Evolutionary conservation across 2,329 filamentous ascomycete species (phyloP).

Genomic region (Fusarium torreyae): DNA sequence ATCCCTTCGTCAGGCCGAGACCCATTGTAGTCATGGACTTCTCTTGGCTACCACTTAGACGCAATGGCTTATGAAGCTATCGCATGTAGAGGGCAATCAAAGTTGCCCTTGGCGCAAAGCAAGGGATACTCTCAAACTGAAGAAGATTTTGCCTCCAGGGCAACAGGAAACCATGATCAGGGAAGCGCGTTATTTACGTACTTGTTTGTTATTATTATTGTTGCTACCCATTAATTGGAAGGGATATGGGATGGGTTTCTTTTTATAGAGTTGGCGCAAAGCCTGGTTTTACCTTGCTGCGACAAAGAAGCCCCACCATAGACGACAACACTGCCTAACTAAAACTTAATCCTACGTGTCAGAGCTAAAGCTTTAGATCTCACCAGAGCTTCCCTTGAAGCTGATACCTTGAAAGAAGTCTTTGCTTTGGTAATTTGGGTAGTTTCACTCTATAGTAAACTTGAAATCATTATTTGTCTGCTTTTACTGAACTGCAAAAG

Average conservation of each 20-base stretch:
- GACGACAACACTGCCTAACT: conserved; percentile 12
- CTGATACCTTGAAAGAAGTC: background rate
- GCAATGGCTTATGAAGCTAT: background rate
- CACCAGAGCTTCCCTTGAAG: background rate
- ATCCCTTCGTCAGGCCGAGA: conserved; percentile 11
- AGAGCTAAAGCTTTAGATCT: conserved; percentile 6
- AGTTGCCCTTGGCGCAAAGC: conserved; percentile 13
- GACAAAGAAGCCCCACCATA: conserved; percentile 33
- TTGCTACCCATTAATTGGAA: conserved; percentile 7
- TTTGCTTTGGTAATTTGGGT: background rate
- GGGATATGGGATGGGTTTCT: conserved; percentile 22
- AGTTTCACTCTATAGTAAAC: background rate
- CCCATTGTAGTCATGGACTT: conserved; percentile 5
- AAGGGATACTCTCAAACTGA: conserved; percentile 18
- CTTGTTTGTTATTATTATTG: conserved; percentile 4
- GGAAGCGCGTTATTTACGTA: conserved; percentile 2
- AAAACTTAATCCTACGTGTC: conserved; percentile 11
- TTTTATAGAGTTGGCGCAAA: conserved; percentile 41
- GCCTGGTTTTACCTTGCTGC: conserved; percentile 22
- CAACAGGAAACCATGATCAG: background rate
- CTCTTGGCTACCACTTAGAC: conserved; percentile 7
- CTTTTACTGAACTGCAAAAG: background rate
- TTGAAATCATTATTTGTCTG: conserved; percentile 1
- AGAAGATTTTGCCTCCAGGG: background rate
- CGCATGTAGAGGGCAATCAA: conserved; percentile 12